Evolutionary conservation across 768 basidiomycete genomes (phyloP).

Genomic region (Auriscalpium orientale): DNA sequence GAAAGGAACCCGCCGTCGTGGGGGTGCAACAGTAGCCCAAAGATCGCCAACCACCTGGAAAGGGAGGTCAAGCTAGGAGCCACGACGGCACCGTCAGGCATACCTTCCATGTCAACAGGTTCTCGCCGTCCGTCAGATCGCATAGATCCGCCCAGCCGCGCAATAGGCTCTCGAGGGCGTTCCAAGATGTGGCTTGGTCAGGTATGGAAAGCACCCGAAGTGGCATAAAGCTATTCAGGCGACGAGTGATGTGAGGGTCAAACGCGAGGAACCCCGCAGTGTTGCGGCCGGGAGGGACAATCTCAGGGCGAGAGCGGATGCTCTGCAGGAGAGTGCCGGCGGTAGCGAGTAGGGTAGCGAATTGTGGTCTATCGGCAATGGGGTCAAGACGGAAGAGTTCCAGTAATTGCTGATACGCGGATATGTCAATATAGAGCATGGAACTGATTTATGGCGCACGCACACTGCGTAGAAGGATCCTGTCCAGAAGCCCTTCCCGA

Average conservation of each 20-base stretch:
- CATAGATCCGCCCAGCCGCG: constrained; percentile 50
- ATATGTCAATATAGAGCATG: background rate
- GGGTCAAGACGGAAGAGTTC: constrained; percentile 40
- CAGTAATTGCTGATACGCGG: constrained; percentile 35
- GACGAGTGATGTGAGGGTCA: constrained; percentile 61
- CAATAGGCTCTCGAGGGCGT: constrained; percentile 39
- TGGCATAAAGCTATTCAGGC: constrained; percentile 60
- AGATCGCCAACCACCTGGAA: constrained; percentile 43
- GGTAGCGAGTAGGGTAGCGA: constrained; percentile 29
- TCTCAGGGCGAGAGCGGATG: constrained; percentile 29
- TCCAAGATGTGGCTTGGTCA: constrained; percentile 43
- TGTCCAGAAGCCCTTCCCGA: constrained; percentile 8
- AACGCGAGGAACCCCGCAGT: constrained; percentile 52
- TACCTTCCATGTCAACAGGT: constrained; percentile 60
- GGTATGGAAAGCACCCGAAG: constrained; percentile 53
- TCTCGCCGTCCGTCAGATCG: constrained; percentile 34
- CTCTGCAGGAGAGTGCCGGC: constrained; percentile 35
- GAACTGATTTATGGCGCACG: background rate
- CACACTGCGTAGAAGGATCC: constrained; percentile 12
- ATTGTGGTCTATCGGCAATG: constrained; percentile 28
- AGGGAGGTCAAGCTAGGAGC: background rate
- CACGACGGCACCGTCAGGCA: background rate
- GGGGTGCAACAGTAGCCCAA: constrained; percentile 37
- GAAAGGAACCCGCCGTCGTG: constrained; percentile 41
- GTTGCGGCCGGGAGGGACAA: constrained; percentile 28